Evolutionary conservation across 78 protist genomes (phyloP).

Genomic region (Dictyostelium citrinum): DNA sequence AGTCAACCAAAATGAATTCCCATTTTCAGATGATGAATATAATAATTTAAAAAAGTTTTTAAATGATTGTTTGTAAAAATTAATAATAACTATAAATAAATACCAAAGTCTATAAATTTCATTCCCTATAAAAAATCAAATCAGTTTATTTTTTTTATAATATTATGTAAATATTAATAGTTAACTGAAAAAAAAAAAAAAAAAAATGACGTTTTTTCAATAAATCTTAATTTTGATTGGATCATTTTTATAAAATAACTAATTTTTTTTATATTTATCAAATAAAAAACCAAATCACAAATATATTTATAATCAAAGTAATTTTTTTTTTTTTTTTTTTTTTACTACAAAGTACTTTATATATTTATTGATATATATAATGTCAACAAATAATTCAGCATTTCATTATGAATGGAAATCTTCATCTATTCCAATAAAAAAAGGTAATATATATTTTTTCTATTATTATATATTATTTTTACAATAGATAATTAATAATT

Average conservation of each 20-base stretch:
- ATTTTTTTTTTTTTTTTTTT: too few species aligned
- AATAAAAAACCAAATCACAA: too few species aligned
- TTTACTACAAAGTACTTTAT: too few species aligned
- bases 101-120: too few species aligned
- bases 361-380: neutral
- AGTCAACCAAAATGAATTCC: neutral
- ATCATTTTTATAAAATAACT: too few species aligned
- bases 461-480: neutral
- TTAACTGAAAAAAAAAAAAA: neutral
- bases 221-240: neutral
- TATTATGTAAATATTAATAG: too few species aligned
- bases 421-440: neutral
- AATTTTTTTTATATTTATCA: neutral
- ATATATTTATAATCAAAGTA: too few species aligned
- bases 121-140: too few species aligned
- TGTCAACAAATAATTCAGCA: neutral
- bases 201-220: neutral
- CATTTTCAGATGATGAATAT: slow-evolving; percentile 22
- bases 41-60: slow-evolving; percentile 5
- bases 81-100: neutral
- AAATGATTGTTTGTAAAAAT: neutral
- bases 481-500: neutral
- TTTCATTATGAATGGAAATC: neutral
- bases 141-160: too few species aligned
- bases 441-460: neutral